Evolutionary conservation across 164 flowering plant species (phyloP), one percentile per base, ranked within the genome.

Genomic region (Aristolochia californica): DNA sequence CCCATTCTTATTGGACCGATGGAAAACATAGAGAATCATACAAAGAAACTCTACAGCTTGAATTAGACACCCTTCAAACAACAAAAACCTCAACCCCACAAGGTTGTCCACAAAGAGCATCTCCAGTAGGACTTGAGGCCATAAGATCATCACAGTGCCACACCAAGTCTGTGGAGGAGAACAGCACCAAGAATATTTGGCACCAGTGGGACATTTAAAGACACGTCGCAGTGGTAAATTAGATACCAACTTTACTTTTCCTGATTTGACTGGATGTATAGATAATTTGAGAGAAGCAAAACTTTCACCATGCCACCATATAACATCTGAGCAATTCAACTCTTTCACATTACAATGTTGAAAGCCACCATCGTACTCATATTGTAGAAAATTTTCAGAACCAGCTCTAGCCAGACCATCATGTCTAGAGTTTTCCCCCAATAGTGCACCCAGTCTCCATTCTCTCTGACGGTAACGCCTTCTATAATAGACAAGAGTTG

Each of bases 41-140:
- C 82, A 83, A 54, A 88, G 61, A 67, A 76, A 69, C 38, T 79
- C 77, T 17, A 85, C 73, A 47, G 81, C 96, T 70, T 82, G 82
- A 73, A 65, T 67, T 75, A 94, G 66, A 76, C 88, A 83, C 53
- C 91, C 95, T 72, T 94, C 95, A 77, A 79, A 86, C 59, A 78
- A 56, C 17, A 86, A 68, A 71, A 78, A 78, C 72, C 84, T 80
- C 71, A 94, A 54, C 11, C 96, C 97, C 63, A 69, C 75, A 52
- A 61, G 28, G 59, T 77, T 80, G 73, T 94, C 95, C 40, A 94
- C 80, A 72, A 88, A 78, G 69, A 94, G 85, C 73, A 90, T 82
- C 77, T 94, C 97, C 77, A 94, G 53, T 18, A 68, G 62, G 72
- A 94, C 80, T 61, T 56, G 73, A 26, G 99, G 97, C 90, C 89